A percentile compares a stretch with the other conserved stretches of the same genome.
Evolutionary conservation across 1,139 yeast species (phyloP).

Genomic region (Pichia sp.): DNA sequence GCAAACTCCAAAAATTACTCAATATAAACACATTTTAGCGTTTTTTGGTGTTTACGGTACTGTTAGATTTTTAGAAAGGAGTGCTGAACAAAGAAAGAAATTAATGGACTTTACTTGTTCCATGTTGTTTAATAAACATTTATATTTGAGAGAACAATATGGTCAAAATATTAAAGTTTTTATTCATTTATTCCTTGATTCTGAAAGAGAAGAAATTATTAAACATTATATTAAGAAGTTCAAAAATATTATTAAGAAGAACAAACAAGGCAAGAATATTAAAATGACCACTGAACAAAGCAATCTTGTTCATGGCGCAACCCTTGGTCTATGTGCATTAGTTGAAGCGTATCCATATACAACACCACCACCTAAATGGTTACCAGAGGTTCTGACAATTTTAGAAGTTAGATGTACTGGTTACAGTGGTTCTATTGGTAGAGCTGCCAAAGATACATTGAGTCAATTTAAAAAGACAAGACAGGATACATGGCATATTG

Average conservation of each 20-base stretch:
- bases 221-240: slow-evolving; percentile 35
- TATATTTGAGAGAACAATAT: slow-evolving; percentile 74
- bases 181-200: slow-evolving; percentile 66
- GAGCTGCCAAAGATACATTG: slow-evolving; percentile 74
- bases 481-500: slow-evolving; percentile 96
- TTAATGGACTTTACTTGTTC: slow-evolving; percentile 50
- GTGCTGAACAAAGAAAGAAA: slow-evolving; percentile 40
- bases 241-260: slow-evolving; percentile 31
- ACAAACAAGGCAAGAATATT: slow-evolving; percentile 26
- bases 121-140: slow-evolving; percentile 54
- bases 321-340: slow-evolving; percentile 82
- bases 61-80: slow-evolving; percentile 57
- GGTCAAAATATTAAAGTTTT: slow-evolving; percentile 75
- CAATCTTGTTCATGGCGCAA: slow-evolving; percentile 67
- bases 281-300: slow-evolving; percentile 35
- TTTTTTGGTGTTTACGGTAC: slow-evolving; percentile 73
- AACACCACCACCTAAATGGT: slow-evolving; percentile 91
- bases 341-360: slow-evolving; percentile 85
- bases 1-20: slow-evolving; percentile 53
- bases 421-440: slow-evolving; percentile 72
- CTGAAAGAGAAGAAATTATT: slow-evolving; percentile 42
- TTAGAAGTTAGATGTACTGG: slow-evolving; percentile 66
- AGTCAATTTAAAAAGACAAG: slow-evolving; percentile 87
- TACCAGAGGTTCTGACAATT: slow-evolving; percentile 65
- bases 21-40: slow-evolving; percentile 58